phyloP scores from a whole-genome alignment of 1,139 yeast genomes.

The Casaregolazyma lundiana region DNA sequence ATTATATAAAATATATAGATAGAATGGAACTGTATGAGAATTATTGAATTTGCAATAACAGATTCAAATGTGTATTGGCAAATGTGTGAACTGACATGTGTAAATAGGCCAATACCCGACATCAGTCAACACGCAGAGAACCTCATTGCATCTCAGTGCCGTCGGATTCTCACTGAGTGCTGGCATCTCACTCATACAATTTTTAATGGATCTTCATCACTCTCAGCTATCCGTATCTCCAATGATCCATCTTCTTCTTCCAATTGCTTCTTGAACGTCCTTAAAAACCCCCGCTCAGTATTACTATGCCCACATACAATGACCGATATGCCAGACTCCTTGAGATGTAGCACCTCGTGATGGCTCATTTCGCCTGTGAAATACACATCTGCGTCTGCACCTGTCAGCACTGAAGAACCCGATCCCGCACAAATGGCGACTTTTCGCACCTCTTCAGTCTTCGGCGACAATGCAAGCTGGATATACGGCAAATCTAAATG shows the following conservation, averaged over 20 bases:
- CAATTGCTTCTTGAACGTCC: conserved; percentile 48
- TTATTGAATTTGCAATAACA: too few species aligned
- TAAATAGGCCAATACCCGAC: too few species aligned
- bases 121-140: too few species aligned
- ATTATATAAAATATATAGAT: too few species aligned
- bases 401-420: conserved; percentile 66
- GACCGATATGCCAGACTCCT: conserved; percentile 70
- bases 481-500: conserved; percentile 51
- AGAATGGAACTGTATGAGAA: too few species aligned
- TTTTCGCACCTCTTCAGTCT: conserved; percentile 26
- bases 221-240: conserved; percentile 6
- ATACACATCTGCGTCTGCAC: conserved; percentile 67
- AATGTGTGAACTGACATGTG: too few species aligned
- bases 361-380: conserved; percentile 93
- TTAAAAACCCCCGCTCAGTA: conserved; percentile 83
- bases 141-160: too few species aligned
- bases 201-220: conserved; percentile 8
- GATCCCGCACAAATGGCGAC: conserved; percentile 97
- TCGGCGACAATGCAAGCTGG: conserved; percentile 56
- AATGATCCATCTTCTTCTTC: conserved; percentile 29
- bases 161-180: background rate
- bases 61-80: too few species aligned
- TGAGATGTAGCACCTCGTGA: conserved; percentile 73
- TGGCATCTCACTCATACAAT: background rate
- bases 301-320: conserved; percentile 84